Percentiles rank a stretch among this genome's conserved stretches.
Conservation (phyloP, 169 alveolate genomes). For the Plasmodium gonderi region DNA sequence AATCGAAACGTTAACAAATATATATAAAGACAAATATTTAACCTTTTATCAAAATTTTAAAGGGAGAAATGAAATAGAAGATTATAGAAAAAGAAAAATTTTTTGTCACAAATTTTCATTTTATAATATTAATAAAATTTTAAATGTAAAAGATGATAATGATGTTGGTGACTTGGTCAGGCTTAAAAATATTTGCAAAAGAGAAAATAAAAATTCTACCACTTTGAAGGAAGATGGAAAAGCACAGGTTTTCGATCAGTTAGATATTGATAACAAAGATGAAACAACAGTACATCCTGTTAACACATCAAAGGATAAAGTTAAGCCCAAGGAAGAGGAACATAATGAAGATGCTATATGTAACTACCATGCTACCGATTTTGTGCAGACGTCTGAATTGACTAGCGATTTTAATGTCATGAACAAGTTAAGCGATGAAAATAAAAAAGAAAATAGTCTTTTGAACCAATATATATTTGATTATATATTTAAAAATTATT, state of each 20-base stretch:
- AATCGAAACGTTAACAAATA: conserved; percentile 38
- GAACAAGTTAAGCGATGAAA: not conserved
- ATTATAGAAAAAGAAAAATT: conserved; percentile 41
- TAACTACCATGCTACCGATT: conserved; percentile 14
- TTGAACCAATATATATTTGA: conserved; percentile 31
- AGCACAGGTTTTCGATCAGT: not conserved
- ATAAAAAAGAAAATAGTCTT: not conserved
- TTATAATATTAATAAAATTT: conserved; percentile 28
- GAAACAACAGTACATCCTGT: not conserved
- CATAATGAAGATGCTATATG: not conserved
- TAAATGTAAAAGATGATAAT: conserved; percentile 3
- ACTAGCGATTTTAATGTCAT: not conserved
- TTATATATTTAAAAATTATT: conserved; percentile 65
- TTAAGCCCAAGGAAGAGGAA: not conserved
- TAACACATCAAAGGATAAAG: not conserved
- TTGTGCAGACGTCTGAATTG: conserved; percentile 3
- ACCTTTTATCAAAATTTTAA: conserved; percentile 49
- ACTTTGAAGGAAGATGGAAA: not conserved
- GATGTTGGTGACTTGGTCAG: conserved; percentile 33
- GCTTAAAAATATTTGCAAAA: not conserved
- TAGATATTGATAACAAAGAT: not conserved
- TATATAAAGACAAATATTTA: conserved; percentile 54
- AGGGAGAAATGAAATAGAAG: conserved; percentile 21
- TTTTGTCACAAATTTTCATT: conserved; percentile 60
- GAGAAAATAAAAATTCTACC: not conserved